Evolutionary conservation across 1,284 basidiomycete species (phyloP).

Genomic region (Grifola frondosa): DNA sequence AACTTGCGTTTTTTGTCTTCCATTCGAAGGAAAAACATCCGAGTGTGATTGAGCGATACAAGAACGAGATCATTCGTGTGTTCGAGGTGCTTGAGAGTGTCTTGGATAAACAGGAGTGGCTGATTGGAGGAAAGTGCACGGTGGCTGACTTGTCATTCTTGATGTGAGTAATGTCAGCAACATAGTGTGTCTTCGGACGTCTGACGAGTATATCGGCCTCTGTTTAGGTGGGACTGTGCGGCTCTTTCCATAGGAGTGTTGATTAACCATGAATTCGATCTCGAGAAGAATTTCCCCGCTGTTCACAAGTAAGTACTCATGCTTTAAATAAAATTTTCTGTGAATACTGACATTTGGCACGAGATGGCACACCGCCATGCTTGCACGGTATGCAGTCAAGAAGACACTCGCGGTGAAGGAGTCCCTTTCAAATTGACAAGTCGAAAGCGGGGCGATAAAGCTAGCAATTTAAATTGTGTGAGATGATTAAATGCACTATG

Average conservation of each 20-base stretch:
- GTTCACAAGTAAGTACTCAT: background rate
- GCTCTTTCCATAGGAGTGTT: slow-evolving; percentile 1
- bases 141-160: slow-evolving; percentile 10
- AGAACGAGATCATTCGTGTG: slow-evolving; percentile 32
- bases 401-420: background rate
- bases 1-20: slow-evolving; percentile 25
- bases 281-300: slow-evolving; percentile 9
- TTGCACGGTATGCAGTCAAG: background rate
- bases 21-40: slow-evolving; percentile 24
- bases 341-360: background rate
- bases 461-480: too few relatives aligned
- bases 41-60: slow-evolving; percentile 29
- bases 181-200: slow-evolving; percentile 1
- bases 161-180: slow-evolving; percentile 5
- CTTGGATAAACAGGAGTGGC: slow-evolving; percentile 15
- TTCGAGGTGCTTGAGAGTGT: slow-evolving; percentile 30
- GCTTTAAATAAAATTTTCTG: background rate
- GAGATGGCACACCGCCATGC: background rate
- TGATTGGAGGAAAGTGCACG: slow-evolving; percentile 12
- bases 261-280: slow-evolving; percentile 6
- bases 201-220: background rate
- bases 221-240: slow-evolving; percentile 7
- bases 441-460: too few relatives aligned
- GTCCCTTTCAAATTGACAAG: too few relatives aligned
- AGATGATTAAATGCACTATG: too few relatives aligned